phyloP scores from a whole-genome alignment of 345 rosid genomes.

The Aquilaria malaccensis region DNA sequence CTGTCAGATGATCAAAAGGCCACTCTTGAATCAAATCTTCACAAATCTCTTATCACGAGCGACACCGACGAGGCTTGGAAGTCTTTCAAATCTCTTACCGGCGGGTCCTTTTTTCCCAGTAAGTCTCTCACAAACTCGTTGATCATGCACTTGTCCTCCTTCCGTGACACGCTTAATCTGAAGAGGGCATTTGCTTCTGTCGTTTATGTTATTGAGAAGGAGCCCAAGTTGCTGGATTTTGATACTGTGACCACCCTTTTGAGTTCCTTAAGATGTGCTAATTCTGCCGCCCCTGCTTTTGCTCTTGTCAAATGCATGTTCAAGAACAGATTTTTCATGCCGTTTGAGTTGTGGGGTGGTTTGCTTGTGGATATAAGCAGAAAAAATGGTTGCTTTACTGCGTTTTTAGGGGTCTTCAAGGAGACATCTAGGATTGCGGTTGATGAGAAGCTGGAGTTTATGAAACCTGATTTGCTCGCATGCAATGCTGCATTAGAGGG shows the following conservation, averaged over 20 bases:
- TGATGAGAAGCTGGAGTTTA: conserved; percentile 62
- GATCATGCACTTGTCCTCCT: conserved; percentile 52
- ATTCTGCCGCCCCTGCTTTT: conserved; percentile 67
- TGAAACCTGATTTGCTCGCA: conserved; percentile 70
- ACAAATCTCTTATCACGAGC: conserved; percentile 38
- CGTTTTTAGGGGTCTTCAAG: conserved; percentile 57
- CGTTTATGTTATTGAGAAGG: conserved; percentile 61
- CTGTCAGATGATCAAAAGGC: conserved; percentile 39
- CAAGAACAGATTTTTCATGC: conserved; percentile 74
- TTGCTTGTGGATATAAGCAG: conserved; percentile 48
- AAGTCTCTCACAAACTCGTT: conserved; percentile 66
- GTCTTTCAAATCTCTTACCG: conserved; percentile 58
- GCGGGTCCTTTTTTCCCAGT: conserved; percentile 44
- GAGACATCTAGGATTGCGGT: conserved; percentile 65
- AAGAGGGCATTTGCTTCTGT: conserved; percentile 90
- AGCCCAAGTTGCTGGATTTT: conserved; percentile 47
- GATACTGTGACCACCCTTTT: conserved; percentile 44
- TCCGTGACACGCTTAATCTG: conserved; percentile 45
- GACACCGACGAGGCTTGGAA: conserved; percentile 79
- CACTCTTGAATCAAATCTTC: conserved; percentile 48
- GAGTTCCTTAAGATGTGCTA: conserved; percentile 50
- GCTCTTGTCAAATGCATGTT: conserved; percentile 72
- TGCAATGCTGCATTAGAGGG: conserved; percentile 76
- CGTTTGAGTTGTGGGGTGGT: conserved; percentile 71
- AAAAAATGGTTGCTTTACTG: conserved; percentile 33